phyloP scores from a whole-genome alignment of 2,329 filamentous ascomycete genomes.

The Sporothrix dimorphospora region DNA sequence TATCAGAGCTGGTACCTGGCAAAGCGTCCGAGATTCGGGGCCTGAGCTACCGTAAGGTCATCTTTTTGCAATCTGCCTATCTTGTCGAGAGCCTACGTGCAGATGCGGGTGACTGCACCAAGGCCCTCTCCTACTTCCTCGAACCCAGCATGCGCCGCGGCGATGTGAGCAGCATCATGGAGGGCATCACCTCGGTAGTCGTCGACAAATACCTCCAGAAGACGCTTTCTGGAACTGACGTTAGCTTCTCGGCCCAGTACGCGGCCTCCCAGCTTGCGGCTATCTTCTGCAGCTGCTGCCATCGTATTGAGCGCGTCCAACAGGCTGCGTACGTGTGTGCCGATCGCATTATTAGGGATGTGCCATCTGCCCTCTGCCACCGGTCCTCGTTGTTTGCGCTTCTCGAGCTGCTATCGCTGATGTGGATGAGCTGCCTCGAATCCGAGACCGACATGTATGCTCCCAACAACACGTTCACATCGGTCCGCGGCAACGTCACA shows the following conservation, averaged over 20 bases:
- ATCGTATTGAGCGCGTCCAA: slow-evolving; percentile 90
- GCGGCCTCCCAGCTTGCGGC: slow-evolving; percentile 84
- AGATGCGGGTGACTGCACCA: slow-evolving; percentile 84
- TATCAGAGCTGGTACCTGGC: slow-evolving; percentile 73
- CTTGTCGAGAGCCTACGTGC: slow-evolving; percentile 88
- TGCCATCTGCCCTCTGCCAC: slow-evolving; percentile 89
- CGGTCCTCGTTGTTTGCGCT: slow-evolving; percentile 89
- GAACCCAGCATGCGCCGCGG: slow-evolving; percentile 77
- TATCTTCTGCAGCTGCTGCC: slow-evolving; percentile 88
- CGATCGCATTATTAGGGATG: slow-evolving; percentile 79
- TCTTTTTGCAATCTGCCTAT: slow-evolving; percentile 90
- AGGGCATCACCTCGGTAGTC: slow-evolving; percentile 66
- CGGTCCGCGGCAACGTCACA: slow-evolving; percentile 73
- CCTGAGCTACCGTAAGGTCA: slow-evolving; percentile 84
- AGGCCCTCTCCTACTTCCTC: slow-evolving; percentile 89
- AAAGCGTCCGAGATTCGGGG: slow-evolving; percentile 78
- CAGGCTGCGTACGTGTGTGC: slow-evolving; percentile 82
- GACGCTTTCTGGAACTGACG: slow-evolving; percentile 70
- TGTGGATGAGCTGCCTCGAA: slow-evolving; percentile 95
- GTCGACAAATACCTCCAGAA: slow-evolving; percentile 79
- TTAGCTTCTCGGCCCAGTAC: slow-evolving; percentile 86
- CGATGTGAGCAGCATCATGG: slow-evolving; percentile 67
- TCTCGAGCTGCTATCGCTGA: slow-evolving; percentile 85
- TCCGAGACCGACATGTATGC: slow-evolving; percentile 93
- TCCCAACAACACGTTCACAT: slow-evolving; percentile 80